Evolutionary conservation across 2,329 filamentous ascomycete genomes (phyloP), one percentile per base, ranked within the genome.

Genomic region (Penicillium sp.): DNA sequence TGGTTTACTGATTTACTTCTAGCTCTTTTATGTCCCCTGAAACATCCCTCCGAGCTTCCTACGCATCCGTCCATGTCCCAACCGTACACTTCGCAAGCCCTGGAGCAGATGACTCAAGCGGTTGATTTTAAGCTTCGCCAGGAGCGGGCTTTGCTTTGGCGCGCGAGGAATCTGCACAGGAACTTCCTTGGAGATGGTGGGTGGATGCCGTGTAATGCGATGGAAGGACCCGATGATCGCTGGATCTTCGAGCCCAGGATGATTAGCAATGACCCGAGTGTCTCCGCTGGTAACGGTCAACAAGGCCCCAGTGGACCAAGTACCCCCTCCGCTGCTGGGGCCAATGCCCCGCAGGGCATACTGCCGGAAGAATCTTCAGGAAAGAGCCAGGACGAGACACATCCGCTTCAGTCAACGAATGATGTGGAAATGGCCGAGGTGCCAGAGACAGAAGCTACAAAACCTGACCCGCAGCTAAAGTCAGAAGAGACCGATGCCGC

Each of bases 11-110:
- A 64, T 45, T 8, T 55, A 24, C 16, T 36, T 54, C 10, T 60
- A 86, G 83, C 79, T 31, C 75, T 87, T 10, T 77, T 88, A 40
- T 78, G 81, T 54, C 85, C 85, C n/a, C 70, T 88, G 49, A 86
- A 82, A 32, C 82, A 85, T 45, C 83, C 84, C 34, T 82, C 83
- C 50, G 83, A 86, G 58, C 74, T 88, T 22, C 77, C 82, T 2
- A 75, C 72, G 27, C 85, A 88, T 63, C 84, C 84, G 55, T 82
- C 83, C 24, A 68, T 86, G 60, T 83, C 81, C 49, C 70, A 80
- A 49, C 76, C 84, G 2, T 88, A 86, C 67, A 82, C 79, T 27
- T 85, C 83, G 49, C 80, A 78, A 55, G 83, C 83, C 39, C 76
- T 88, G 16, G 79, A 78, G 27, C 78, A 84, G 40, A 81, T 87